phyloP scores from a whole-genome alignment of 2,329 filamentous ascomycete genomes.

The Colletotrichum sp. region DNA sequence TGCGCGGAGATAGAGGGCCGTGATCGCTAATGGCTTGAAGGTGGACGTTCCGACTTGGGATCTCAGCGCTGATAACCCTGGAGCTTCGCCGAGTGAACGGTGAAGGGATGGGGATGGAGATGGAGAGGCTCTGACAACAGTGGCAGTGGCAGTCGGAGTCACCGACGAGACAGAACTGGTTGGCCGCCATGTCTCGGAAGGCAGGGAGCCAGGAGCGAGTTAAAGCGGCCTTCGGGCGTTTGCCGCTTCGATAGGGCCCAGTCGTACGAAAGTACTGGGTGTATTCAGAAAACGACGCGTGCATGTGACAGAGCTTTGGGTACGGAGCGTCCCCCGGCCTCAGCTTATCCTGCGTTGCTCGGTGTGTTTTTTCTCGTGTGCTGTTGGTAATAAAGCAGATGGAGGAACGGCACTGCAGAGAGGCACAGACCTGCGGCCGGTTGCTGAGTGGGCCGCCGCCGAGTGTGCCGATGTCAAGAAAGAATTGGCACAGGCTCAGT shows the following conservation, averaged over 20 bases:
- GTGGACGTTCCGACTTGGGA: not conserved
- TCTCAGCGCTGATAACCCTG: not conserved
- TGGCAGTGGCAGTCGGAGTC: conserved; percentile 5
- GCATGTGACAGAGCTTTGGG: conserved; percentile 8
- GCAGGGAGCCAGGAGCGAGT: not conserved
- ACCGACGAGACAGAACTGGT: not conserved
- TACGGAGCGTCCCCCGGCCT: not conserved
- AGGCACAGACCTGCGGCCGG: not conserved
- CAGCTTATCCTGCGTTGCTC: not conserved
- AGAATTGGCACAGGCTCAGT: not conserved
- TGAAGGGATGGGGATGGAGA: not conserved
- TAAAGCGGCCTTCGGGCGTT: not conserved
- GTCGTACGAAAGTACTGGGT: not conserved
- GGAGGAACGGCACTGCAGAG: not conserved
- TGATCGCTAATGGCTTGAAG: not conserved
- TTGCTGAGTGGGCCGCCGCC: not conserved
- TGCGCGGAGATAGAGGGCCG: not conserved
- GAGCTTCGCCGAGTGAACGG: not conserved
- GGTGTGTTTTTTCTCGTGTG: not conserved
- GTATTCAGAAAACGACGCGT: not conserved
- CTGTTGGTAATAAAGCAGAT: not conserved
- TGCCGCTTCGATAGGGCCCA: not conserved
- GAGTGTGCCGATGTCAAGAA: not conserved
- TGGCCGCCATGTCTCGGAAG: conserved; percentile 18
- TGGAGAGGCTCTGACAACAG: not conserved